Evolutionary conservation across 1,284 basidiomycete species (phyloP), one percentile per base, ranked within the genome.

Genomic region (Porogramme epimiltina): DNA sequence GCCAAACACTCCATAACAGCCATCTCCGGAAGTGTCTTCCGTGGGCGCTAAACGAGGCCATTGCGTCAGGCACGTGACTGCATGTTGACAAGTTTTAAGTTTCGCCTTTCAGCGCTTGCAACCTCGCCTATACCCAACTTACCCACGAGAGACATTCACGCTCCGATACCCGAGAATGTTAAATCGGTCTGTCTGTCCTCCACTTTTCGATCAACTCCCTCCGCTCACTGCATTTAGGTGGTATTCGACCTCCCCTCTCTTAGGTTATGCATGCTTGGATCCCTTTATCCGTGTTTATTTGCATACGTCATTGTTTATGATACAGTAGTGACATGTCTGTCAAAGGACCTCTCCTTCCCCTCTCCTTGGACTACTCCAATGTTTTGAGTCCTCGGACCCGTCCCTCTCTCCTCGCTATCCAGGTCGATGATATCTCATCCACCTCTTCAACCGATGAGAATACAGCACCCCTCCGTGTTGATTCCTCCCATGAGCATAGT

Each of bases 141-240:
- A 4, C 26, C 28, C n/a, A n/a, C n/a, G 25, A 33, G 41, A 9
- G 16, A 23, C 25, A 33, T 52, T 52, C 25, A 36, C 16, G 47
- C 51, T 52, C 51, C 51, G 51, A 43, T 31, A 42, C 20, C 28
- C 49, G 49, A 37, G 16, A 9, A 6, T 11, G 16, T n/a, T n/a
- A n/a, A n/a, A n/a, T n/a, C n/a, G n/a, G n/a, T n/a, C n/a, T n/a
- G n/a, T n/a, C n/a, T n/a, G n/a, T n/a, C n/a, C n/a, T n/a, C n/a
- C n/a, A n/a, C n/a, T n/a, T n/a, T n/a, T n/a, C n/a, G n/a, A n/a
- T n/a, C n/a, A n/a, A n/a, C n/a, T n/a, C n/a, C n/a, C n/a, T n/a
- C n/a, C n/a, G n/a, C n/a, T n/a, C n/a, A n/a, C n/a, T n/a, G n/a
- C n/a, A n/a, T n/a, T n/a, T n/a, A n/a, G n/a, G n/a, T n/a, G n/a